These are phyloP conservation scores for Penicillium concentricum DNA, from an alignment of 2,329 filamentous ascomycete species.

Conservation along the genomic window DNA sequence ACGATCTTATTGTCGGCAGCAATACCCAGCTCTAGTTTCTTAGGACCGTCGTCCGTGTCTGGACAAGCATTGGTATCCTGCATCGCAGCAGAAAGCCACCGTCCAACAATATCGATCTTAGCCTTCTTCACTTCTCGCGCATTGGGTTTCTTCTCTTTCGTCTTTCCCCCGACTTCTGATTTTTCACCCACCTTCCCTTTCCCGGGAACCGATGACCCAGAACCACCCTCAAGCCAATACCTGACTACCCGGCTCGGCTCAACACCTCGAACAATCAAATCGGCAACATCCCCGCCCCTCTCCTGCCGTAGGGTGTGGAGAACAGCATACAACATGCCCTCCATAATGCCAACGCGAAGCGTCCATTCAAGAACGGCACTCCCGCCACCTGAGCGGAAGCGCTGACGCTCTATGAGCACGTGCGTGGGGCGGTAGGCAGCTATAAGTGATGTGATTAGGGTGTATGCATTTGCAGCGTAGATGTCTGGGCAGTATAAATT, in stretches of 20 bases:
- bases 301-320: constrained; percentile 57
- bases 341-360: constrained; percentile 74
- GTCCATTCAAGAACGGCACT: constrained; percentile 77
- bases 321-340: constrained; percentile 75
- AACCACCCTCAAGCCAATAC: constrained; percentile 52
- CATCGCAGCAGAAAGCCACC: constrained; percentile 47
- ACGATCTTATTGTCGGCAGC: constrained; percentile 13
- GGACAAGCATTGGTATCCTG: constrained; percentile 2
- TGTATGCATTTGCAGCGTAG: constrained; percentile 58
- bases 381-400: constrained; percentile 63
- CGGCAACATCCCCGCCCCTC: constrained; percentile 24
- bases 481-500: constrained; percentile 51
- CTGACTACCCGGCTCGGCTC: constrained; percentile 55
- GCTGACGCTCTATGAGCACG: constrained; percentile 68
- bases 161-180: neutral
- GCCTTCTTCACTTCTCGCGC: constrained; percentile 44
- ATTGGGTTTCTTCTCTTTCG: constrained; percentile 19
- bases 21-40: neutral
- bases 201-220: too few relatives aligned
- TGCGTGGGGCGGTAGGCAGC: constrained; percentile 58
- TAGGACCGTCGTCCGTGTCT: neutral
- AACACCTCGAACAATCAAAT: constrained; percentile 50
- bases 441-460: constrained; percentile 53
- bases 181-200: constrained; percentile 2
- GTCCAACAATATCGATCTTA: constrained; percentile 63